Evolutionary conservation across 2,329 filamentous ascomycete genomes (phyloP).

Genomic region (Pseudovirgaria hyperparasitica): DNA sequence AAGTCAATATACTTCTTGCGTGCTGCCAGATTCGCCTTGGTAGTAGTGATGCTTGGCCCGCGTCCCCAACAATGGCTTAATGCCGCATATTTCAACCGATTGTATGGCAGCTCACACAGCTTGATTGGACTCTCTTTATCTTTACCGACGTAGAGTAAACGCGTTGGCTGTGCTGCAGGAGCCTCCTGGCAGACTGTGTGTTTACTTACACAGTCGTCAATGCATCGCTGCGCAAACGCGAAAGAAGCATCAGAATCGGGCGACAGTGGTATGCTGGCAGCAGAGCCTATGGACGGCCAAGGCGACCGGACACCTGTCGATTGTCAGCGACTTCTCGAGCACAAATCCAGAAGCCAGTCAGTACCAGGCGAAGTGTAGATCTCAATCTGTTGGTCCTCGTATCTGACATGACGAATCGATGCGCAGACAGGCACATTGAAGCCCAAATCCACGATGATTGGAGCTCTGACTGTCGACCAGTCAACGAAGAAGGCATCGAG

Average conservation of each 20-base stretch:
- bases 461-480: slow-evolving; percentile 13
- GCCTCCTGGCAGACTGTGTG: slow-evolving; percentile 16
- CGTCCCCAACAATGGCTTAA: slow-evolving; percentile 21
- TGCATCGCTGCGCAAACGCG: slow-evolving; percentile 18
- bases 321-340: background rate
- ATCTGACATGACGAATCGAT: slow-evolving; percentile 12
- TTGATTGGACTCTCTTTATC: slow-evolving; percentile 15
- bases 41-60: slow-evolving; percentile 12
- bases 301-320: slow-evolving; percentile 14
- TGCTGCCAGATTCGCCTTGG: slow-evolving; percentile 18
- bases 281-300: slow-evolving; percentile 18
- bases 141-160: slow-evolving; percentile 19
- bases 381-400: slow-evolving; percentile 13
- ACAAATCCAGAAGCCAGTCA: background rate
- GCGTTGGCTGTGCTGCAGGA: slow-evolving; percentile 12
- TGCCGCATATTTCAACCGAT: slow-evolving; percentile 15
- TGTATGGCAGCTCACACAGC: slow-evolving; percentile 19
- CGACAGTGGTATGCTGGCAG: slow-evolving; percentile 16
- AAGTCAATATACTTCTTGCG: too few species aligned
- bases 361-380: slow-evolving; percentile 18
- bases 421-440: slow-evolving; percentile 17
- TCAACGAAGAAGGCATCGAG: slow-evolving; percentile 15
- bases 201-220: slow-evolving; percentile 18
- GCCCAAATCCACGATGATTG: slow-evolving; percentile 13
- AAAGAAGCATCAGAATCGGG: slow-evolving; percentile 21